Base-by-base conservation (phyloP, 805 yeast species). In the Myxozyma nipponensis region DNA sequence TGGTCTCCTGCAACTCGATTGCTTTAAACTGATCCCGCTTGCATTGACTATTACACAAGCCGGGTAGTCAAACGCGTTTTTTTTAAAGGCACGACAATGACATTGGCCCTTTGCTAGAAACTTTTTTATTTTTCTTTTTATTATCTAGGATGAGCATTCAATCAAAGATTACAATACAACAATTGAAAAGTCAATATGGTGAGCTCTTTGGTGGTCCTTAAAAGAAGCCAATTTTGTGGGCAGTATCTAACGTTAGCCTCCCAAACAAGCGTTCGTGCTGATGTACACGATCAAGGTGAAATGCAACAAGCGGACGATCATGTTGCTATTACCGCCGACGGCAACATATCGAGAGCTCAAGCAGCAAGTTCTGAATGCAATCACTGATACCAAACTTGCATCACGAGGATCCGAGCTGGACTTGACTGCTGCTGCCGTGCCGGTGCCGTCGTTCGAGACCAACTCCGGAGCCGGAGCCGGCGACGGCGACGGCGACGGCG, bases 391-490 rank as follows among this genome's bases (percentile, higher is more conserved):
- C 18, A 40, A 38, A 26, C 18, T 17, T 7, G 10, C 49, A 22
- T n/a, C n/a, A n/a, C n/a, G n/a, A n/a, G n/a, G n/a, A n/a, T n/a
- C n/a, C n/a, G n/a, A n/a, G n/a, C n/a, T n/a, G n/a, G n/a, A n/a
- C n/a, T n/a, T n/a, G n/a, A n/a, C 17, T 34, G 42, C 19, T 24
- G 32, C 50, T 23, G 19, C 25, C 5, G 48, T 53, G 23, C 57
- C 57, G 10, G 42, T 39, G 28, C 54, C 57, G 21, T 53, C 57
- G 19, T 53, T 53, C 44, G 57, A 39, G 9, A 49, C 57, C n/a
- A 22, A 25, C 18, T 17, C 18, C 2, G 22, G 21, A 4, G 18
- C 24, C n/a, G 24, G 39, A 4, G 21, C 37, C n/a, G 37, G 26
- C 13, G 40, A 5, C 15, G 4, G 23, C 17, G 39, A 47, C 22